These are phyloP conservation scores for Ustilago trichophora DNA, from an alignment of 1,284 basidiomycete genomes.

Conservation along the genomic window DNA sequence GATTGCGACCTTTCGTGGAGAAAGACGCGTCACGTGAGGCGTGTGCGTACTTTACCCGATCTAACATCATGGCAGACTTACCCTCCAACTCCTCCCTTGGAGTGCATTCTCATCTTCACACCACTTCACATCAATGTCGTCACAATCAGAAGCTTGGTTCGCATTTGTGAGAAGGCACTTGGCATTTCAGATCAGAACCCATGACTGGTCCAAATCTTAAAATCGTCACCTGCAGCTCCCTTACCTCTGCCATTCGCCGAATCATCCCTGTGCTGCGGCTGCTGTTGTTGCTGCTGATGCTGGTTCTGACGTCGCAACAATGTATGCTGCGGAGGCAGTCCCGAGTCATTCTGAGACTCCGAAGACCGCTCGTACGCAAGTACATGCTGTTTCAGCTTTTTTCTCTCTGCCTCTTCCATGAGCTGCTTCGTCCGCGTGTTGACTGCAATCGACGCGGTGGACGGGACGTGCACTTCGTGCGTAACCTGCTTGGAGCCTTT, in stretches of 20 bases:
- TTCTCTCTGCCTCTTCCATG: slow-evolving; percentile 57
- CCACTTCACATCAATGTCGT: too few relatives aligned
- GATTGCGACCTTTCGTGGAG: slow-evolving; percentile 19
- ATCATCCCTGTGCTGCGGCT: slow-evolving; percentile 8
- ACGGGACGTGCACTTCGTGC: slow-evolving; percentile 55
- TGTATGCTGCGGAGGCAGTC: neutral
- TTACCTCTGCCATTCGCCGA: neutral
- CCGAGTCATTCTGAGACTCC: slow-evolving; percentile 10
- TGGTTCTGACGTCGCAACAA: slow-evolving; percentile 10
- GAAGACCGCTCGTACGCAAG: slow-evolving; percentile 68
- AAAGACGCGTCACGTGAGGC: slow-evolving; percentile 16
- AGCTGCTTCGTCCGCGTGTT: slow-evolving; percentile 58
- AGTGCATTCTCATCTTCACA: too few relatives aligned
- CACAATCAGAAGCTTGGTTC: too few relatives aligned
- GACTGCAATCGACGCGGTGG: slow-evolving; percentile 56
- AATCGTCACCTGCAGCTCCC: slow-evolving; percentile 12
- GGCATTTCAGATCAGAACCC: slow-evolving; percentile 14
- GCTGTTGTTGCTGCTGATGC: too few relatives aligned
- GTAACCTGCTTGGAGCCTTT: slow-evolving; percentile 87
- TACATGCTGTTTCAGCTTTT: slow-evolving; percentile 62
- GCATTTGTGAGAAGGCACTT: neutral
- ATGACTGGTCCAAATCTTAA: slow-evolving; percentile 37
- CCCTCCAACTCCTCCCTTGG: too few relatives aligned
- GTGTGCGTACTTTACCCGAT: neutral
- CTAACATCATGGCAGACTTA: too few relatives aligned